Conservation (phyloP, 1,284 basidiomycete species). For the Cryptococcus sp. region DNA sequence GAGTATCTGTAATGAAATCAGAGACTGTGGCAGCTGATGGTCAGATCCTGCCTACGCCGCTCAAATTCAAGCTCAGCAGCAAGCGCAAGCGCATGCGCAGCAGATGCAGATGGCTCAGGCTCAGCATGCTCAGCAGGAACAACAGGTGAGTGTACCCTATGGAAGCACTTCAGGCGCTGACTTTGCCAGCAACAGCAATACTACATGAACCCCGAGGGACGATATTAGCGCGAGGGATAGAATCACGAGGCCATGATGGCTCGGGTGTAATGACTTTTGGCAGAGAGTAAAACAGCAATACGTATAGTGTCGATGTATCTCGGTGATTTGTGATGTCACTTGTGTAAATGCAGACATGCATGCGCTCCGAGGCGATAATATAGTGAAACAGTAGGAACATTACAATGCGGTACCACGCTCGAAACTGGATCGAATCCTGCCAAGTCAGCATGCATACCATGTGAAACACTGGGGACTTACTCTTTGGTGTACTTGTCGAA, state of each 20-base stretch:
- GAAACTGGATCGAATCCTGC: constrained; percentile 79
- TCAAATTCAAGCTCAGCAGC: constrained; percentile 46
- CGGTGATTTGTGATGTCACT: no score
- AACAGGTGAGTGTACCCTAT: not conserved
- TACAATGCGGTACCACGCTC: constrained; percentile 88
- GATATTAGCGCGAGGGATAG: constrained; percentile 10
- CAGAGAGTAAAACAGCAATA: not conserved
- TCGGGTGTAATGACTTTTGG: not conserved
- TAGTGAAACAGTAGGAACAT: not conserved
- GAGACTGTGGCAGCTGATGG: constrained; percentile 11
- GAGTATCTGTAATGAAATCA: not conserved
- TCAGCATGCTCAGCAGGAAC: constrained; percentile 24
- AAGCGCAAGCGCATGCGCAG: constrained; percentile 44
- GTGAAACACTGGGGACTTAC: constrained; percentile 13
- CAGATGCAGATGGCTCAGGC: constrained; percentile 39
- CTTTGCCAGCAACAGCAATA: constrained; percentile 19
- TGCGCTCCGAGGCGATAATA: not conserved
- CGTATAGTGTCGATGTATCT: not conserved
- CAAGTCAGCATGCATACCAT: not conserved
- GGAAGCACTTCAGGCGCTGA: constrained; percentile 1
- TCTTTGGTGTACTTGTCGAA: constrained; percentile 97
- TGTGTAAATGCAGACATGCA: not conserved
- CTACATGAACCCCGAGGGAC: constrained; percentile 28
- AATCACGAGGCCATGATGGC: not conserved
- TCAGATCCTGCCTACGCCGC: constrained; percentile 24